Conservation (phyloP, 1,284 basidiomycete species). For the Heterobasidion irregulare region DNA sequence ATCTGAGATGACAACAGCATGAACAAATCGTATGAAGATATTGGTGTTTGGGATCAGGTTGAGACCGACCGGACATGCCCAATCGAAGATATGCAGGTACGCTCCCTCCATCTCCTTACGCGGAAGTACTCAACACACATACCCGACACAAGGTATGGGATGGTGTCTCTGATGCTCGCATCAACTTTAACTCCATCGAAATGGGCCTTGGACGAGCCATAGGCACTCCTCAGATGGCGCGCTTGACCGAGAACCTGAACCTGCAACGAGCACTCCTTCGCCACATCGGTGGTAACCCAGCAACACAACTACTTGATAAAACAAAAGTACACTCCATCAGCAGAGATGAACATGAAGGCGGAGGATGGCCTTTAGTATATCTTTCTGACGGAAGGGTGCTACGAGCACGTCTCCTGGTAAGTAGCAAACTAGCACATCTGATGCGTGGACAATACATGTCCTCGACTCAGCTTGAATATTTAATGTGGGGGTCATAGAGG, state of each 20-base stretch:
- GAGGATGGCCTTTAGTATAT: conserved; percentile 69
- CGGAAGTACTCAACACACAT: background rate
- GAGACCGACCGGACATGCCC: conserved; percentile 62
- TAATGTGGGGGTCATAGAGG: no score
- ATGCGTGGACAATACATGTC: conserved; percentile 1
- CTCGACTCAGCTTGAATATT: background rate
- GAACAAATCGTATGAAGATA: conserved; percentile 38
- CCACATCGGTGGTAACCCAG: conserved; percentile 34
- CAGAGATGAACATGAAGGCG: conserved; percentile 32
- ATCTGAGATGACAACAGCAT: background rate
- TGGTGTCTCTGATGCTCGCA: conserved; percentile 74
- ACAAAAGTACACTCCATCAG: conserved; percentile 62
- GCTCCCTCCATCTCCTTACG: conserved; percentile 5
- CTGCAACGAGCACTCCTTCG: conserved; percentile 76
- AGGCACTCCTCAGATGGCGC: conserved; percentile 53
- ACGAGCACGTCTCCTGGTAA: conserved; percentile 66
- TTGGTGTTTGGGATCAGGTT: conserved; percentile 80
- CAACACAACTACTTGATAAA: conserved; percentile 53
- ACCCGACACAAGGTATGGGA: conserved; percentile 71
- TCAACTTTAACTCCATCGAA: conserved; percentile 59
- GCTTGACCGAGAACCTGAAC: conserved; percentile 86
- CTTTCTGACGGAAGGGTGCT: conserved; percentile 56
- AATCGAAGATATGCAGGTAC: conserved; percentile 81
- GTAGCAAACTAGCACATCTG: conserved; percentile 12
- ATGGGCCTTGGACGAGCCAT: conserved; percentile 19